Base-by-base conservation (phyloP, 1,284 basidiomycete species). In the Pseudozyma pruni region DNA sequence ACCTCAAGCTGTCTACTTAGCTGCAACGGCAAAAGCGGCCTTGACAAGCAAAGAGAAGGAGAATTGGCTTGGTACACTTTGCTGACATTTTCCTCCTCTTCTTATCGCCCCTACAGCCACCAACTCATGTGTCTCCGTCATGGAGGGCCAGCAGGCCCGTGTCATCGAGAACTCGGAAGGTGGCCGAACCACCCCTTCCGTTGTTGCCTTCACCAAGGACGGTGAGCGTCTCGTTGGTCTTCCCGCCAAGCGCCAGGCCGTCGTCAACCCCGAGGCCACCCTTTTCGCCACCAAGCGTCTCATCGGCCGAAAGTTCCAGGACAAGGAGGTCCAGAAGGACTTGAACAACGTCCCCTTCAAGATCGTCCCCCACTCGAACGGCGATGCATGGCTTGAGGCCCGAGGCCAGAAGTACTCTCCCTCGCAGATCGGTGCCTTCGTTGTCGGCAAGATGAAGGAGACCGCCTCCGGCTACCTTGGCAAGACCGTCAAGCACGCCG, bases 81-180 rank as follows among this genome's bases (percentile, higher is more conserved):
- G 33, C 53, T 62, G 56, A 55, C 40, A 20, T 22, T 19, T 35
- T 29, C 33, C 29, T 29, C n/a, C 46, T 20, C 14, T 34, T 16
- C 27, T 1, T n/a, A 31, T 58, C 52, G n/a, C 34, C 32, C 16
- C 13, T 32, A 35, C 52, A 74, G 62, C 76, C 39, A 81, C 78
- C 68, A 81, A 81, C 78, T 81, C 79, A 47, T 81, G 79, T 74
- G 79, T 81, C 27, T 78, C 79, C 32, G 70, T 80, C 41, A 96
- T 94, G 92, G 94, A 97, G 86, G 94, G 93, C 46, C 78, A 80
- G 63, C 80, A 90, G 94, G 86, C 94, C 55, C 90, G 92, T 76
- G 95, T 98, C 72, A 91, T 98, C 78, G 95, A 98, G 85, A 98
- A 98, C 86, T 86, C 94, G 11, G 95, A 98, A 86, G 95, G 95